These are phyloP conservation scores for Saccharomyces hybrid DNA, from an alignment of 1,139 yeast genomes.

Conservation along the genomic window DNA sequence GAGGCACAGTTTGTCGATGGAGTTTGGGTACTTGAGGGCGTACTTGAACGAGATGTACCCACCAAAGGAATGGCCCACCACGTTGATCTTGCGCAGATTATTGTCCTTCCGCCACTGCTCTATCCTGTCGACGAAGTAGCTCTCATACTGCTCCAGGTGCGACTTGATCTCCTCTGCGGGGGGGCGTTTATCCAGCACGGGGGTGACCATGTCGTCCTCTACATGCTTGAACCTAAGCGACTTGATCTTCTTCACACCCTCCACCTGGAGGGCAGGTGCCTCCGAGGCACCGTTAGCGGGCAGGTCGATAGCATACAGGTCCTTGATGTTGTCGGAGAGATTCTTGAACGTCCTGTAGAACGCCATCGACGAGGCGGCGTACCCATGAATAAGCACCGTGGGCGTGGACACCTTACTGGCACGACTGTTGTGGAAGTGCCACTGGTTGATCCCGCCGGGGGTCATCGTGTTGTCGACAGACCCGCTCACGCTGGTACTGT, in stretches of 20 bases:
- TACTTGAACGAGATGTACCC: conserved; percentile 80
- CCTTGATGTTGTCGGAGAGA: conserved; percentile 39
- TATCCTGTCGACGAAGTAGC: conserved; percentile 71
- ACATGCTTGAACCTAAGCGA: conserved; percentile 2
- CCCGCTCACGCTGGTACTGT: conserved; percentile 6
- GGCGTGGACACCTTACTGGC: conserved; percentile 25
- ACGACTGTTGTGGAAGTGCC: conserved; percentile 21
- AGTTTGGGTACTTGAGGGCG: conserved; percentile 62
- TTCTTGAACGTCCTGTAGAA: conserved; percentile 68
- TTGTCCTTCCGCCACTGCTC: conserved; percentile 72
- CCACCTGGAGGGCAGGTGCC: conserved; percentile 22
- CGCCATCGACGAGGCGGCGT: conserved; percentile 83
- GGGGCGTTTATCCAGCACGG: conserved; percentile 9
- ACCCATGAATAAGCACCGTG: conserved; percentile 75
- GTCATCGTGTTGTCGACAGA: conserved; percentile 10
- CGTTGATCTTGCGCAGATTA: conserved; percentile 50
- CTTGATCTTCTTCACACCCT: conserved; percentile 11
- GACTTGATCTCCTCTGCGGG: conserved; percentile 1
- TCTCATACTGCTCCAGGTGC: conserved; percentile 42
- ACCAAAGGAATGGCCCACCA: conserved; percentile 90
- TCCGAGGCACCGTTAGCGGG: conserved; percentile 62
- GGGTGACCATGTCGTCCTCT: conserved; percentile 12
- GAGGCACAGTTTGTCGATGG: conserved; percentile 57
- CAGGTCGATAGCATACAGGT: conserved; percentile 71
- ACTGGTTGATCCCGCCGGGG: conserved; percentile 21